A percentile compares a stretch with the other conserved stretches of the same genome.
Evolutionary conservation across 176 grass and related monocot genomes (phyloP).

Genomic region (Cenchrus purpureus): DNA sequence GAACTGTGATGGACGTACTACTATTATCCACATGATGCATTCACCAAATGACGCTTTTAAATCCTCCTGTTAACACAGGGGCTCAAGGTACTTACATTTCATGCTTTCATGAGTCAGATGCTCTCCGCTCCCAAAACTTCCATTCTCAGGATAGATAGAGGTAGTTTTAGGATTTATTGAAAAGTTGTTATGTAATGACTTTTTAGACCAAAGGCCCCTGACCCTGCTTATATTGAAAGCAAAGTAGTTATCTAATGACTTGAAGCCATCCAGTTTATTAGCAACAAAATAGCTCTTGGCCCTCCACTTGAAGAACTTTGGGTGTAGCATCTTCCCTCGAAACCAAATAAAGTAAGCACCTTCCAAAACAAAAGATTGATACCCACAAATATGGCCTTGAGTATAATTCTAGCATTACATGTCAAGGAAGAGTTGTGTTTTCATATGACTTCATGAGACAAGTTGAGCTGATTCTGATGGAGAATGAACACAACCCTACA

Average conservation of each 20-base stretch:
- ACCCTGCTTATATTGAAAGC: too few species aligned
- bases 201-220: neutral
- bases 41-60: constrained; percentile 42
- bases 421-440: neutral
- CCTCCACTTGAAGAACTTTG: too few species aligned
- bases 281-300: too few species aligned
- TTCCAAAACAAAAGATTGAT: too few species aligned
- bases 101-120: constrained; percentile 24
- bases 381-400: too few species aligned
- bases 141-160: neutral
- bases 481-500: neutral
- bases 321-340: constrained; percentile 7
- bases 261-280: too few species aligned
- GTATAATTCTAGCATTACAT: too few species aligned
- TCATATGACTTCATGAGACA: neutral
- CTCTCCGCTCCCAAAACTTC: constrained; percentile 32
- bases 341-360: too few species aligned
- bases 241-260: neutral
- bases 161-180: constrained; percentile 32
- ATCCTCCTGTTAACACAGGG: constrained; percentile 57
- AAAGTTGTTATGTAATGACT: constrained; percentile 2
- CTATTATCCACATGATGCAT: constrained; percentile 43
- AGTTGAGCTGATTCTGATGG: neutral
- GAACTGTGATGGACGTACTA: constrained; percentile 50
- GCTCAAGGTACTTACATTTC: constrained; percentile 45